Conservation (phyloP, 169 alveolate species). For the Plasmodium vinckei region DNA sequence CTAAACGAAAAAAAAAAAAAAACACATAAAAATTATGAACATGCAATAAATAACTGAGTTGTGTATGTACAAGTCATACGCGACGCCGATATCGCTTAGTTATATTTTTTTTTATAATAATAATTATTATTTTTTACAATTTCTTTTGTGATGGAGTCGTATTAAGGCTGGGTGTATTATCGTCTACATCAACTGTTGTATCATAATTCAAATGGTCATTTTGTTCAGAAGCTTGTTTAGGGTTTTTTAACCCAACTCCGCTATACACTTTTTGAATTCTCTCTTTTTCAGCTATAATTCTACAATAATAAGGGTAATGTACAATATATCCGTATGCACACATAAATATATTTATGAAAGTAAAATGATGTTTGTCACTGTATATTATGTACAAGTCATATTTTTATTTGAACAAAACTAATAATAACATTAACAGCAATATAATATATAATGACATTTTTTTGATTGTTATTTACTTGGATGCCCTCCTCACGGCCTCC, state of each 20-base stretch:
- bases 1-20: slow-evolving; percentile 6
- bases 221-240: neutral
- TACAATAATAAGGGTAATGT: slow-evolving; percentile 1
- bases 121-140: slow-evolving; percentile 11
- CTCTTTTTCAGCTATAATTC: slow-evolving; percentile 59
- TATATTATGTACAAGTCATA: no score
- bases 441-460: no score
- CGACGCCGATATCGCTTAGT: neutral
- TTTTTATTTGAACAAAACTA: no score
- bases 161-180: slow-evolving; percentile 1
- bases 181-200: neutral
- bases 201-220: neutral
- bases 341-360: neutral
- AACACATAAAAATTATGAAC: slow-evolving; percentile 5
- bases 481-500: slow-evolving; percentile 52
- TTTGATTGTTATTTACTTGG: slow-evolving; percentile 13
- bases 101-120: neutral
- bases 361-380: no score
- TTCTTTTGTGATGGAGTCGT: neutral
- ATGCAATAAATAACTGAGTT: neutral
- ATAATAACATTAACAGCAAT: no score
- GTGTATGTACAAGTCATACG: neutral
- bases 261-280: slow-evolving; percentile 44
- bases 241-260: slow-evolving; percentile 30
- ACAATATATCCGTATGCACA: neutral